A percentile compares a stretch with the other conserved stretches of the same genome.
These are phyloP conservation scores for Epicoccum nigrum DNA, from an alignment of 2,329 filamentous ascomycete species.

Conservation along the genomic window DNA sequence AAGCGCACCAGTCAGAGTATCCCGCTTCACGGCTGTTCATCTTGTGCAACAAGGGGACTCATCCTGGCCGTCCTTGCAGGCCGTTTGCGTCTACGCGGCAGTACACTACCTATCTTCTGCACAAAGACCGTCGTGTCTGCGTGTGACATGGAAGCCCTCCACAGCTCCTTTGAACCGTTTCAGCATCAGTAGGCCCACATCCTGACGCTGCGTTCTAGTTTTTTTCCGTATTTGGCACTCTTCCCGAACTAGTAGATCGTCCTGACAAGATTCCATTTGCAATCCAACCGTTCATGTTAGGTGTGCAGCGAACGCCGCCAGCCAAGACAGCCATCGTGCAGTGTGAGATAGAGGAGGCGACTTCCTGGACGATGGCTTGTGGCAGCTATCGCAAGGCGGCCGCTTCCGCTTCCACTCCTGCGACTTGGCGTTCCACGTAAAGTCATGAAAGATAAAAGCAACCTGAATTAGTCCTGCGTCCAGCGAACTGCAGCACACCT, in stretches of 20 bases:
- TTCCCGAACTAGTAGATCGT: slow-evolving; percentile 12
- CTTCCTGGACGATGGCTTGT: slow-evolving; percentile 15
- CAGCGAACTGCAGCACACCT: slow-evolving; percentile 13
- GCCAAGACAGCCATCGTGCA: slow-evolving; percentile 12
- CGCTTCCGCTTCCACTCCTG: slow-evolving; percentile 17
- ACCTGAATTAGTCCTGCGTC: slow-evolving; percentile 11
- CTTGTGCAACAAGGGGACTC: slow-evolving; percentile 11
- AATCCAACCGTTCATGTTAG: slow-evolving; percentile 18
- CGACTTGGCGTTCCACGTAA: slow-evolving; percentile 5
- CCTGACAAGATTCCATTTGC: slow-evolving; percentile 33
- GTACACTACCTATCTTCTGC: slow-evolving; percentile 1
- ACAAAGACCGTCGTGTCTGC: not conserved
- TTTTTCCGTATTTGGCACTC: slow-evolving; percentile 11
- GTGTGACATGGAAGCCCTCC: slow-evolving; percentile 7
- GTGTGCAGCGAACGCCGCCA: slow-evolving; percentile 4
- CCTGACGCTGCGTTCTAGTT: slow-evolving; percentile 15
- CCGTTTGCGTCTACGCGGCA: not conserved
- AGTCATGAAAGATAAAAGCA: slow-evolving; percentile 14
- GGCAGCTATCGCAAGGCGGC: slow-evolving; percentile 11
- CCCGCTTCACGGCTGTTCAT: slow-evolving; percentile 16
- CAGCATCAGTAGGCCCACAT: slow-evolving; percentile 8
- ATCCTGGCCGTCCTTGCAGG: slow-evolving; percentile 17
- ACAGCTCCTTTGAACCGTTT: slow-evolving; percentile 8
- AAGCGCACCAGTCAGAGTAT: slow-evolving; percentile 9
- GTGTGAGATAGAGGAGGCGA: slow-evolving; percentile 20